Conservation (phyloP, 2,329 filamentous ascomycete genomes). For the Dactylellina cionopaga region DNA sequence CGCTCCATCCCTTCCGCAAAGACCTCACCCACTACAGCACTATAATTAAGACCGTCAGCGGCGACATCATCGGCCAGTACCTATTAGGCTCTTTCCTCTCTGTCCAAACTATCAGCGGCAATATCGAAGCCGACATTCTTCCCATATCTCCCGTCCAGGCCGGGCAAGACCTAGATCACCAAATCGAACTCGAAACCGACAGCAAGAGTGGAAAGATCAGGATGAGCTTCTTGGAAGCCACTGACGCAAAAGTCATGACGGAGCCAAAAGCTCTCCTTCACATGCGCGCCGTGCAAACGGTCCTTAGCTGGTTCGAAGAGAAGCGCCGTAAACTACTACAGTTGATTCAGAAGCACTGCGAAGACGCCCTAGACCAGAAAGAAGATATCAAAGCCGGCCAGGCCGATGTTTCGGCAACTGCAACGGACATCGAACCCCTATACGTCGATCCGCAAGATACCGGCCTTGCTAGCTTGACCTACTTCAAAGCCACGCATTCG, state of each 20-base stretch:
- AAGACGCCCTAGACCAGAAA: background rate
- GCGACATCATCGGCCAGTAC: conserved; percentile 47
- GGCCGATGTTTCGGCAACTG: conserved; percentile 9
- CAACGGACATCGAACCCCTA: conserved; percentile 12
- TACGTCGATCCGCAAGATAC: conserved; percentile 31
- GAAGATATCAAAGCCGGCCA: conserved; percentile 9
- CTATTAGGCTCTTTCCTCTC: conserved; percentile 45
- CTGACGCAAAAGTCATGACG: conserved; percentile 44
- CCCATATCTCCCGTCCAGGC: conserved; percentile 33
- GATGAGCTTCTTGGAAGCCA: conserved; percentile 43
- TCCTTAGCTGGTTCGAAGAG: conserved; percentile 43
- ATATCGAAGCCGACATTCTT: conserved; percentile 50
- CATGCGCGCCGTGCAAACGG: conserved; percentile 32
- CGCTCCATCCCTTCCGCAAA: conserved; percentile 42
- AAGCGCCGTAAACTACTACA: conserved; percentile 22
- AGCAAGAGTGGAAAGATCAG: conserved; percentile 35
- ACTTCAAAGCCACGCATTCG: conserved; percentile 35
- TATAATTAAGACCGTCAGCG: conserved; percentile 29
- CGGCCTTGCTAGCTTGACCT: conserved; percentile 26
- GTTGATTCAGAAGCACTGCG: conserved; percentile 43
- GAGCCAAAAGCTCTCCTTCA: conserved; percentile 36
- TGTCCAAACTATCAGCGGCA: conserved; percentile 41
- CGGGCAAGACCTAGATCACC: conserved; percentile 20
- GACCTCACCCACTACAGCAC: conserved; percentile 40
- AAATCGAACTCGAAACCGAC: conserved; percentile 36